Conservation (phyloP, 768 basidiomycete species). For the Rhodotorula diobovata region DNA sequence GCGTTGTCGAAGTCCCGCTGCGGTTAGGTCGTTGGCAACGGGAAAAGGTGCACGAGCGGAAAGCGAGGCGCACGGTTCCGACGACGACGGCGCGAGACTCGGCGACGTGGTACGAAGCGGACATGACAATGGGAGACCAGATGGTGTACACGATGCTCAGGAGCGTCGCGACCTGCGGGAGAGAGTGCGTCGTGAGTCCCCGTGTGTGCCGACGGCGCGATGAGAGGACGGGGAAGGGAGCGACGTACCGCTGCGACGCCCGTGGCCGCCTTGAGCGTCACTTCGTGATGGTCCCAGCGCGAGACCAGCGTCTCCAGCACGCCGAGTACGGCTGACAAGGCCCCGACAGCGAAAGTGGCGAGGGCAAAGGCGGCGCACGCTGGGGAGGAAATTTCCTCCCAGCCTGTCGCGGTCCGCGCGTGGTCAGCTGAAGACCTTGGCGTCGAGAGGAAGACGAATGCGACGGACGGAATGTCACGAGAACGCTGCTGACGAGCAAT, state of each 20-base stretch:
- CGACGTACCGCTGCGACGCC: no score
- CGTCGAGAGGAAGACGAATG: background rate
- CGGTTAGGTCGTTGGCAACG: background rate
- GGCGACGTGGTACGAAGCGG: background rate
- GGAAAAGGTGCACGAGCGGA: no score
- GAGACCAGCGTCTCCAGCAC: background rate
- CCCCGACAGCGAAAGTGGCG: background rate
- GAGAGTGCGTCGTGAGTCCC: background rate
- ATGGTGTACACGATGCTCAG: background rate
- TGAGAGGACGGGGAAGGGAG: no score
- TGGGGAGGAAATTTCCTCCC: background rate
- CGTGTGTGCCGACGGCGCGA: no score
- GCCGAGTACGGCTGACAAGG: background rate
- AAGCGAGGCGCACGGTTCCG: background rate
- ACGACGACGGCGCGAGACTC: background rate
- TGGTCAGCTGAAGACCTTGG: no score
- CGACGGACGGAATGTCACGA: background rate
- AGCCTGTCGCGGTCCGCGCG: background rate
- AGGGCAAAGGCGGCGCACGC: background rate
- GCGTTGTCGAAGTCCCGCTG: background rate
- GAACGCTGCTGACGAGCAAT: background rate
- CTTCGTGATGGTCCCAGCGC: background rate
- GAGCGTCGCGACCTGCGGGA: background rate
- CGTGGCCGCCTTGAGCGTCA: background rate
- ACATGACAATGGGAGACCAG: background rate